A percentile compares a stretch with the other conserved stretches of the same genome.
phyloP scores from a whole-genome alignment of 805 yeast species.

The Nakazawaea ernobii region DNA sequence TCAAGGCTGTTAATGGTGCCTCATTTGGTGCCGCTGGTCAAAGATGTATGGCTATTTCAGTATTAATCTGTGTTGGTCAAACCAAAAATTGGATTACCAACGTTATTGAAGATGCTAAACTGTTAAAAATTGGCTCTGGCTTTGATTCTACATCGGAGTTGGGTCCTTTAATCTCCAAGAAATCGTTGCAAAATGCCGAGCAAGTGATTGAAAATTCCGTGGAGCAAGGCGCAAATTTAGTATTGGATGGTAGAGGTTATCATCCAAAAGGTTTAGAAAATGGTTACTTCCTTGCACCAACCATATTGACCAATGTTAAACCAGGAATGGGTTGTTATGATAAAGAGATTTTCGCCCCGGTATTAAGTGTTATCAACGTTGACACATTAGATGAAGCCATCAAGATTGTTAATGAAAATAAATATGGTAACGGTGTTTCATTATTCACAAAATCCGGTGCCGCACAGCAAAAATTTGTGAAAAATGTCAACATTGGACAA shows the following conservation, averaged over 20 bases:
- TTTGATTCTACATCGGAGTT: conserved; percentile 56
- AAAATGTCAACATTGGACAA: conserved; percentile 67
- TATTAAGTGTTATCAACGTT: conserved; percentile 53
- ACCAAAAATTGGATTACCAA: conserved; percentile 60
- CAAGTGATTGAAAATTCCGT: conserved; percentile 51
- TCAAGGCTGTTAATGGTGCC: conserved; percentile 66
- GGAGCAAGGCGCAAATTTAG: conserved; percentile 55
- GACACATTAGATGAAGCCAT: conserved; percentile 68
- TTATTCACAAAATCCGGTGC: conserved; percentile 67
- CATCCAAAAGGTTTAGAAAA: conserved; percentile 33
- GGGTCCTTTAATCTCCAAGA: conserved; percentile 69
- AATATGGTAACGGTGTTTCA: conserved; percentile 68
- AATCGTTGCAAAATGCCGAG: conserved; percentile 46
- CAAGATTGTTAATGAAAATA: conserved; percentile 48
- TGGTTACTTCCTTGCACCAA: conserved; percentile 73
- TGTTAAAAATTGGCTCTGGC: conserved; percentile 59
- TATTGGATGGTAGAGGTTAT: conserved; percentile 58
- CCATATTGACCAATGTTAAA: conserved; percentile 53
- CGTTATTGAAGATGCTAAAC: conserved; percentile 49
- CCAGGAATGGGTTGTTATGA: conserved; percentile 71
- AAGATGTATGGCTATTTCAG: conserved; percentile 77
- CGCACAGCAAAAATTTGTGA: conserved; percentile 64
- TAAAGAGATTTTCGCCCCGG: conserved; percentile 76
- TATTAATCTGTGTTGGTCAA: conserved; percentile 65
- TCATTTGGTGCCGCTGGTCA: conserved; percentile 85